These are phyloP conservation scores for Micromonas pusilla DNA, from an alignment of 139 green algal species.

Conservation along the genomic window DNA sequence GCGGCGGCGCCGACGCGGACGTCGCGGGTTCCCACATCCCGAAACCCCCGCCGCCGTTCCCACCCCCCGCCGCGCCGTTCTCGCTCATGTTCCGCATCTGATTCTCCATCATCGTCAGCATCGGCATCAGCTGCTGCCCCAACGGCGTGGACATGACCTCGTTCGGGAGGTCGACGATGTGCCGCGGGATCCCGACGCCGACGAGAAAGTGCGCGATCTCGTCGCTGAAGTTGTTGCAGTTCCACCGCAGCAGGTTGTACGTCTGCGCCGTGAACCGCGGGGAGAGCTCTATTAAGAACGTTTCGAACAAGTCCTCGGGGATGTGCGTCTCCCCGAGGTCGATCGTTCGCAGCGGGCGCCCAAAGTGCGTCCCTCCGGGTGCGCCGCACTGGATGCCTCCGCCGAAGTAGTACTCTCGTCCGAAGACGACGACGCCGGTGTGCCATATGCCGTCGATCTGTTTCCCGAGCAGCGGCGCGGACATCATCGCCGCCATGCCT, in stretches of 20 bases:
- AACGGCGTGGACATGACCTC: neutral
- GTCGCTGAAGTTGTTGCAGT: constrained; percentile 32
- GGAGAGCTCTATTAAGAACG: neutral
- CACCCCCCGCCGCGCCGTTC: neutral
- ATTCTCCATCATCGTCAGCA: constrained; percentile 2
- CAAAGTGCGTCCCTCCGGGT: constrained; percentile 3
- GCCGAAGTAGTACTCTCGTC: constrained; percentile 28
- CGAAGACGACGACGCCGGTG: constrained; percentile 18
- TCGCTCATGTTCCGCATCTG: constrained; percentile 13
- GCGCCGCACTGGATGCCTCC: constrained; percentile 12
- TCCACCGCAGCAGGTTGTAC: constrained; percentile 23
- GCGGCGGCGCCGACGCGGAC: neutral
- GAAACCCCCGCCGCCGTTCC: too few species aligned
- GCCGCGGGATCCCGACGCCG: neutral
- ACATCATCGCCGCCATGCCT: constrained; percentile 1
- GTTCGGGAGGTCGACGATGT: constrained; percentile 18
- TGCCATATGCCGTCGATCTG: constrained; percentile 20
- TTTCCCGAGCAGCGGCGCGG: neutral
- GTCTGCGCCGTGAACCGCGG: constrained; percentile 8
- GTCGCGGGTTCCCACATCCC: neutral
- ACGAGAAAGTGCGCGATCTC: constrained; percentile 16
- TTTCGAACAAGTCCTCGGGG: neutral
- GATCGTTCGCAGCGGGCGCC: neutral
- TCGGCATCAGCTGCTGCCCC: neutral
- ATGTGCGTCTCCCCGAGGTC: constrained; percentile 18